Evolutionary conservation across 1,139 yeast species (phyloP), one percentile per base, ranked within the genome.

Genomic region (Meyerozyma sp.): DNA sequence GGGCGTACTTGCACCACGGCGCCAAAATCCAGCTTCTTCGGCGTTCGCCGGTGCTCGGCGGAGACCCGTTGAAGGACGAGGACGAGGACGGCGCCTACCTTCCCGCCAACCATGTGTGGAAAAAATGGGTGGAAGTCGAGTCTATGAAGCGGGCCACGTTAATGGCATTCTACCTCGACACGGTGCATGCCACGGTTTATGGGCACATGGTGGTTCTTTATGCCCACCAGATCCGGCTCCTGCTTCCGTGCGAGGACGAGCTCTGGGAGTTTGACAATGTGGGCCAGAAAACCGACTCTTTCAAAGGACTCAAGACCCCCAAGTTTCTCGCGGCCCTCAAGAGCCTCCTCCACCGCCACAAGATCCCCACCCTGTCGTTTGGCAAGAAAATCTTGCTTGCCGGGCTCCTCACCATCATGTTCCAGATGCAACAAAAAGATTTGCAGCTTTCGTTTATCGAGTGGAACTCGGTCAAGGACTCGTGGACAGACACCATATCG

Each of bases 361-460:
- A 72, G 20, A 76, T 78, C 1, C 63, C 66, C 10, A 71, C 81
- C 0, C 50, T 60, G 5, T 47, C 57, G 6, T 79, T 86, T 60
- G 87, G 90, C 3, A 75, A 81, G 44, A 80, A 82, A 50, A 77
- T 85, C 4, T 59, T 87, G 32, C 63, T 86, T 25, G 83, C 89
- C 2, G 95, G 95, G 0, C 62, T 87, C 42, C 66, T 84, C 40
- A 81, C 91, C 1, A 71, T 86, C 20, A 72, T 84, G 76, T 73
- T 77, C 53, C 88, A 85, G 63, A 77, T 86, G 77, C 91, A 85
- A 57, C 93, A 85, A 57, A 67, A 79, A 16, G 93, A 83, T 54
- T 57, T 78, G 40, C 89, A 80, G 58, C 73, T 71, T 59, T 65
- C 58, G 47, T 65, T 55, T 53, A 59, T 60, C 57, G 68, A 63